Base-by-base conservation (phyloP, 163 green algal genomes). In the Prototheca wickerhamii region DNA sequence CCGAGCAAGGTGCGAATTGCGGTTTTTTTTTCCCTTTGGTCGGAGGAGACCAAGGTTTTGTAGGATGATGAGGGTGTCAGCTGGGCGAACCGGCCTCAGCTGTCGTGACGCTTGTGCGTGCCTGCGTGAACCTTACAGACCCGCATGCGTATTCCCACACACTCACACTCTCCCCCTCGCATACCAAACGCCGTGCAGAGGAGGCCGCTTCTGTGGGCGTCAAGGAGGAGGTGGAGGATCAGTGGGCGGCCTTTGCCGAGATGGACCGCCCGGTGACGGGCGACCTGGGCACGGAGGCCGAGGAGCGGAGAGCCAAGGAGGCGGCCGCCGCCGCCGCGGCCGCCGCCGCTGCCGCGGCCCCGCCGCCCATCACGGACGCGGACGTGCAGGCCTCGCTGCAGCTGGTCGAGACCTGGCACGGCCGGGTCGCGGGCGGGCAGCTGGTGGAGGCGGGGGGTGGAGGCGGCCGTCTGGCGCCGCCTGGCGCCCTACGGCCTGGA, bases 331-430 rank as follows among this genome's bases (percentile, higher is more conserved):
- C 49, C 4, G 44, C 28, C 17, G 28, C 29, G 0, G 40, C 49
- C 20, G 56, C n/a, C 7, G 26, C 59, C 35, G 63, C 57, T 3
- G 37, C 42, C 8, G 42, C 63, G 25, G 42, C 50, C 31, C 23
- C 31, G 20, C 37, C 30, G 43, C 40, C n/a, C 5, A 10, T 63
- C 25, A 29, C 28, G 2, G 7, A 30, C 4, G 32, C 52, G 56
- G 67, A 78, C 44, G 51, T 78, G 37, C 40, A 61, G 51, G 60
- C 66, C 23, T 59, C 60, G n/a, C 57, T 84, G 46, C 69, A 77
- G 62, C 65, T 84, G 61, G 55, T 76, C 44, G 77, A 84, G 57
- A 55, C 74, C n/a, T 84, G 70, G 70, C 66, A 53, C 15, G 77
- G 46, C 20, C 34, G 63, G 34, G 74, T 75, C 28, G 53, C 49